phyloP scores from a whole-genome alignment of 495 filamentous ascomycete genomes.

The Mycothermus thermophilus region DNA sequence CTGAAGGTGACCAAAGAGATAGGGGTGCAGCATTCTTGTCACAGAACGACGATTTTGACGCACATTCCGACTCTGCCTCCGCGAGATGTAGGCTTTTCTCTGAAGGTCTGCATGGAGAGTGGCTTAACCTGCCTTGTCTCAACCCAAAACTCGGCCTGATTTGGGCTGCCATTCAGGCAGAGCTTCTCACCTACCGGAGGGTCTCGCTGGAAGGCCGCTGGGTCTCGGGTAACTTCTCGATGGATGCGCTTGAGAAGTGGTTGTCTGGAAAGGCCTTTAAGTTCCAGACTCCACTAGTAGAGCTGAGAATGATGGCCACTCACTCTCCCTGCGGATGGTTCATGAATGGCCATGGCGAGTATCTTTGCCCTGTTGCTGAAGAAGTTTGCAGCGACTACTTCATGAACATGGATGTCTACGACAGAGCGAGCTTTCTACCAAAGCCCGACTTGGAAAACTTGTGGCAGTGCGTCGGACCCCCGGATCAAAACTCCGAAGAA shows the following conservation, averaged over 20 bases:
- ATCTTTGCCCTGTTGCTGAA: conserved; percentile 1
- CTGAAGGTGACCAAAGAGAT: too few relatives aligned
- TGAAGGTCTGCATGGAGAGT: too few relatives aligned
- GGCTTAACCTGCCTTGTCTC: conserved; percentile 3
- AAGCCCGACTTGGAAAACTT: too few relatives aligned
- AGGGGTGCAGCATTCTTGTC: too few relatives aligned
- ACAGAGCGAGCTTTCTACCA: conserved; percentile 3
- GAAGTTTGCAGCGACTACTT: conserved; percentile 1
- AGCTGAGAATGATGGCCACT: neutral
- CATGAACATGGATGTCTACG: conserved; percentile 7
- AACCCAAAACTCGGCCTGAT: conserved; percentile 1
- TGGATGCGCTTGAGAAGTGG: conserved; percentile 2
- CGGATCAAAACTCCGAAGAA: too few relatives aligned
- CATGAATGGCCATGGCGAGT: neutral
- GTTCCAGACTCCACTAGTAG: conserved; percentile 3
- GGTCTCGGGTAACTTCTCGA: conserved; percentile 1
- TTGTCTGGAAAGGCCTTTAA: neutral
- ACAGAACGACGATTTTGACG: too few relatives aligned
- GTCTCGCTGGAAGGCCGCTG: neutral
- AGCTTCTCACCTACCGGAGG: conserved; percentile 4
- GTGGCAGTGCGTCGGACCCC: too few relatives aligned
- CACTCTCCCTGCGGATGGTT: conserved; percentile 4
- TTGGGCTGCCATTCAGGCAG: conserved; percentile 4
- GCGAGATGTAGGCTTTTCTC: too few relatives aligned
- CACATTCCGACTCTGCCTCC: too few relatives aligned